These are phyloP conservation scores for Lactarius quietus DNA, from an alignment of 768 basidiomycete species.

Conservation along the genomic window DNA sequence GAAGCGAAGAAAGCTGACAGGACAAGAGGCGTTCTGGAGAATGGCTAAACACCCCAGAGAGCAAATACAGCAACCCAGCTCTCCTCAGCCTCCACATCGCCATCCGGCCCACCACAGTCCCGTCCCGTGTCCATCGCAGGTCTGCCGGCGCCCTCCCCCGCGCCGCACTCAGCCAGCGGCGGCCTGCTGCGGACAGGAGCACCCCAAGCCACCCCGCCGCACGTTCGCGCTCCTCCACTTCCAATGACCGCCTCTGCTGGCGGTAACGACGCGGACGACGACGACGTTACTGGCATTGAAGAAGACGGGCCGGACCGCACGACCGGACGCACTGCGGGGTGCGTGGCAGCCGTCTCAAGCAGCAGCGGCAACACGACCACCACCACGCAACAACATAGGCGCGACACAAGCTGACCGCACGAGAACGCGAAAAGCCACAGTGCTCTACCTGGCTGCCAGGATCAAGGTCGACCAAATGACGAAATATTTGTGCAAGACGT, in stretches of 20 bases:
- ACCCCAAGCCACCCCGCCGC: slow-evolving; percentile 25
- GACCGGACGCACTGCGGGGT: slow-evolving; percentile 59
- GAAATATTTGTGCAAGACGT: too few relatives aligned
- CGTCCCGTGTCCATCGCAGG: slow-evolving; percentile 50
- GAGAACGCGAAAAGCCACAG: slow-evolving; percentile 34
- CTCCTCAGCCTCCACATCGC: slow-evolving; percentile 33
- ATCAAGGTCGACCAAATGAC: too few relatives aligned
- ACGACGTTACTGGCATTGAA: slow-evolving; percentile 24
- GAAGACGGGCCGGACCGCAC: slow-evolving; percentile 42
- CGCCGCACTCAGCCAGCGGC: slow-evolving; percentile 16
- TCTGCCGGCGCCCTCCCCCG: slow-evolving; percentile 35
- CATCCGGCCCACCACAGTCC: slow-evolving; percentile 20
- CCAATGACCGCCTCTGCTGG: slow-evolving; percentile 18
- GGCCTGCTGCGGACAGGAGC: slow-evolving; percentile 2
- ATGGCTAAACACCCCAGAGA: slow-evolving; percentile 53
- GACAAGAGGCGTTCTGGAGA: slow-evolving; percentile 36
- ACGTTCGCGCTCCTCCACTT: slow-evolving; percentile 42
- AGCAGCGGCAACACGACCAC: too few relatives aligned
- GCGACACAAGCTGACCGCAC: slow-evolving; percentile 31
- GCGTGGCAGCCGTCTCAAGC: slow-evolving; percentile 25
- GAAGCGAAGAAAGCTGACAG: slow-evolving; percentile 41
- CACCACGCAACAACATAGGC: neutral
- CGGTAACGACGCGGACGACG: slow-evolving; percentile 18
- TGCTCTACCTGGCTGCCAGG: too few relatives aligned
- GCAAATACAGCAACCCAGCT: slow-evolving; percentile 56